Evolutionary conservation across 164 flowering plant genomes (phyloP), one percentile per base, ranked within the genome.

Genomic region (Berberis thunbergii): DNA sequence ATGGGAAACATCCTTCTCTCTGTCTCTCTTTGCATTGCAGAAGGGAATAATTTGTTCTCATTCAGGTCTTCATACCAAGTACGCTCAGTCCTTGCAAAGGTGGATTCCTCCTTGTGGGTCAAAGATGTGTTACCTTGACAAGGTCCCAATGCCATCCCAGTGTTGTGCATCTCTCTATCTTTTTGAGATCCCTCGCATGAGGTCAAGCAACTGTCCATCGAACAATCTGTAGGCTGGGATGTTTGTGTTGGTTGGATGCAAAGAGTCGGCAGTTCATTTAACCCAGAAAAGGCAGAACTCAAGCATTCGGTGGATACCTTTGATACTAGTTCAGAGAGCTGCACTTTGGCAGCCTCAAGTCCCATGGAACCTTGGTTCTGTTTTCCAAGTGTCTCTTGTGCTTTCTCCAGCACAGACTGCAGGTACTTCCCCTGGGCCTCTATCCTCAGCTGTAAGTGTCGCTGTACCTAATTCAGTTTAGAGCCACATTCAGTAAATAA

Each of bases 381-480:
- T 70, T 74, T 78, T 68, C 88, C 97, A 52, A 91, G 85, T 4
- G 97, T 86, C 55, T 91, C 96, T 49, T 91, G 90, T 8, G 97
- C 97, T 79, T 84, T 91, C 77, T 91, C 94, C 67, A 91, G 77
- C 64, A 91, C 94, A 1, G 88, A 45, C 68, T 91, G 97, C 13
- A 91, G 78, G 70, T 91, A 88, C 69, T 91, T 88, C 6, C 96
- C 97, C 72, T 88, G 97, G 42, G 96, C 94, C 66, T 91, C 97
- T 57, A 91, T 91, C 2, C 92, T 81, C 26, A 87, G 88, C 75
- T 91, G 97, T 59, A 91, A 76, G 72, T 84, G 97, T 52, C 90
- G 67, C 70, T 91, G 97, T 43, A 91, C 96, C 97, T 91, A 76
- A 49, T 64, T 55, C 66, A 63, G 56, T 67, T 61, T 65, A 77